These are phyloP conservation scores for Helenozyma rhizophorensis DNA, from an alignment of 805 yeast species.

Conservation along the genomic window DNA sequence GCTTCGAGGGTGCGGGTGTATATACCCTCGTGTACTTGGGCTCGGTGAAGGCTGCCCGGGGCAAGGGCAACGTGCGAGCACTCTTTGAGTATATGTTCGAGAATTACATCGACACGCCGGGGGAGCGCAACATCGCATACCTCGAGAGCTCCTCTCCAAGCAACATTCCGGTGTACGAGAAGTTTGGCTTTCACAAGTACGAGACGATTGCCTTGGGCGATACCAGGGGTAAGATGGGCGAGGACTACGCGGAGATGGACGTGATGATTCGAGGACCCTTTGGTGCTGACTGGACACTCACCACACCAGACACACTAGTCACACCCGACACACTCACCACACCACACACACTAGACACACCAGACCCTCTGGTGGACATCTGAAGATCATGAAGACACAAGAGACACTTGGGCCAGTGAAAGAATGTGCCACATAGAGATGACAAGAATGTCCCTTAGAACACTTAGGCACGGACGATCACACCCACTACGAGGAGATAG, in stretches of 20 bases:
- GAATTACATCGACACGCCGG: constrained; percentile 39
- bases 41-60: constrained; percentile 43
- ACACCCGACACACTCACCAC: too few relatives aligned
- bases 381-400: too few relatives aligned
- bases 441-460: too few relatives aligned
- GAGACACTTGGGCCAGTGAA: too few relatives aligned
- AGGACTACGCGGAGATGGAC: constrained; percentile 39
- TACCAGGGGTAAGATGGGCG: constrained; percentile 29
- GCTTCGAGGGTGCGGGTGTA: constrained; percentile 31
- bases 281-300: constrained; percentile 36
- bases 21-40: constrained; percentile 46
- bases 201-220: constrained; percentile 46
- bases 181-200: constrained; percentile 47
- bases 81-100: constrained; percentile 47
- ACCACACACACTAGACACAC: too few relatives aligned
- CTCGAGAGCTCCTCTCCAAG: constrained; percentile 44
- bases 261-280: constrained; percentile 38
- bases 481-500: too few relatives aligned
- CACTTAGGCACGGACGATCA: too few relatives aligned
- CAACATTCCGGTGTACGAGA: constrained; percentile 52
- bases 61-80: constrained; percentile 52
- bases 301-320: too few relatives aligned
- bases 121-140: constrained; percentile 35
- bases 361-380: too few relatives aligned
- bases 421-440: too few relatives aligned